Conservation (phyloP, 2,329 filamentous ascomycete species). For the Clonostachys sp. region DNA sequence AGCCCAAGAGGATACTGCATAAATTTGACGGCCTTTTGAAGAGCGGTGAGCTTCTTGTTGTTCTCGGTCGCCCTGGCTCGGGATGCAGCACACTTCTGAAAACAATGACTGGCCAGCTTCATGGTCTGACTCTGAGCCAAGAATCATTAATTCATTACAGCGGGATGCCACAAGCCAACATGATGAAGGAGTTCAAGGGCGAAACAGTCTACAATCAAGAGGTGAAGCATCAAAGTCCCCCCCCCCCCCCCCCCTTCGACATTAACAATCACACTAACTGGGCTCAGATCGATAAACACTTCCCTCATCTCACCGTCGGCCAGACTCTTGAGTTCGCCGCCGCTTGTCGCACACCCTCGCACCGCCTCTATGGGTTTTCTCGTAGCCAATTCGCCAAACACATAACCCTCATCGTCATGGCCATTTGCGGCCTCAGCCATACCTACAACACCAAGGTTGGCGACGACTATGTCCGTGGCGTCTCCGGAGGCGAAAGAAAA, state of each 20-base stretch:
- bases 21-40: constrained; percentile 61
- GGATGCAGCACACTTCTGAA: constrained; percentile 63
- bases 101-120: constrained; percentile 53
- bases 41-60: constrained; percentile 63
- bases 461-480: constrained; percentile 49
- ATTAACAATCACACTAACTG: constrained; percentile 24
- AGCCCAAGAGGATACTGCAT: constrained; percentile 56
- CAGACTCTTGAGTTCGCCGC: constrained; percentile 72
- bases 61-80: constrained; percentile 61
- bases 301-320: constrained; percentile 69
- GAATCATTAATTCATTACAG: constrained; percentile 56
- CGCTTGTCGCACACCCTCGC: constrained; percentile 61
- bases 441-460: constrained; percentile 58
- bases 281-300: constrained; percentile 61
- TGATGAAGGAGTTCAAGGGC: constrained; percentile 57
- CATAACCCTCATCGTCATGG: constrained; percentile 44
- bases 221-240: constrained; percentile 17
- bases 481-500: constrained; percentile 56
- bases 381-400: constrained; percentile 55
- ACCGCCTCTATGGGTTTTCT: constrained; percentile 58
- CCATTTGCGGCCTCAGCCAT: constrained; percentile 67
- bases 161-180: constrained; percentile 45
- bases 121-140: constrained; percentile 49
- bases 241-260: constrained; percentile 30
- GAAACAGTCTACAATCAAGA: constrained; percentile 74